Percentiles rank a stretch among this genome's conserved stretches.
Evolutionary conservation across 2,329 filamentous ascomycete genomes (phyloP).

Genomic region (Hypoxylon sp.): DNA sequence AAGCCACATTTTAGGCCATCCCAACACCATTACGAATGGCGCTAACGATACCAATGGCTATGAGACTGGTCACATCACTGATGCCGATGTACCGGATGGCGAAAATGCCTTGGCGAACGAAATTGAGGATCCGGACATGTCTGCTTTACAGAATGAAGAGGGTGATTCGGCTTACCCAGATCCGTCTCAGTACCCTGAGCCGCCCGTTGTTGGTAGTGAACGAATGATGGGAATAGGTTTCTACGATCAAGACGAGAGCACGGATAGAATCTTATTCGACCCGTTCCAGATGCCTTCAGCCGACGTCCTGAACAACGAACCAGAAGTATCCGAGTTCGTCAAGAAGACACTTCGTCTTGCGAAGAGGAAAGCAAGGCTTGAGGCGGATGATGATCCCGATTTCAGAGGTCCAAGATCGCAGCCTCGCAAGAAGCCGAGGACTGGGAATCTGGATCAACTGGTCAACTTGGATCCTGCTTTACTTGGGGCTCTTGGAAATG

Average conservation of each 20-base stretch:
- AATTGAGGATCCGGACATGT: slow-evolving; percentile 46
- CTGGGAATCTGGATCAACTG: slow-evolving; percentile 48
- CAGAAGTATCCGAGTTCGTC: slow-evolving; percentile 62
- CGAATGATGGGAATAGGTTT: slow-evolving; percentile 67
- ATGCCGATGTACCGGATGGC: slow-evolving; percentile 25
- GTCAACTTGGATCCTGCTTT: slow-evolving; percentile 64
- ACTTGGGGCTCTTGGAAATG: slow-evolving; percentile 48
- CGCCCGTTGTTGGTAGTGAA: slow-evolving; percentile 55
- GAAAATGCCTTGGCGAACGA: slow-evolving; percentile 1
- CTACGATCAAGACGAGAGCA: slow-evolving; percentile 66
- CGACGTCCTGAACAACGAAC: slow-evolving; percentile 54
- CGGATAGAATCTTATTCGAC: slow-evolving; percentile 67
- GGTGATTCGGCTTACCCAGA: slow-evolving; percentile 43
- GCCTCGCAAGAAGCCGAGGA: slow-evolving; percentile 53
- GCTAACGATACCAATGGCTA: slow-evolving; percentile 15
- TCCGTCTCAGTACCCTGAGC: slow-evolving; percentile 54
- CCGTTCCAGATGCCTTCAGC: slow-evolving; percentile 63
- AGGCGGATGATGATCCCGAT: slow-evolving; percentile 64
- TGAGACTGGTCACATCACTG: slow-evolving; percentile 25
- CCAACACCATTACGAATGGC: slow-evolving; percentile 18
- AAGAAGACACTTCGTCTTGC: slow-evolving; percentile 63
- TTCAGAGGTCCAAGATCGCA: slow-evolving; percentile 56
- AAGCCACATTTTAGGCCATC: slow-evolving; percentile 46
- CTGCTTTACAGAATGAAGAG: slow-evolving; percentile 43
- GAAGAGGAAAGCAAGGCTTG: slow-evolving; percentile 61